Percentiles rank a stretch among this genome's conserved stretches.
Conservation (phyloP, 441 rosid genomes). For the Jatropha multifida region DNA sequence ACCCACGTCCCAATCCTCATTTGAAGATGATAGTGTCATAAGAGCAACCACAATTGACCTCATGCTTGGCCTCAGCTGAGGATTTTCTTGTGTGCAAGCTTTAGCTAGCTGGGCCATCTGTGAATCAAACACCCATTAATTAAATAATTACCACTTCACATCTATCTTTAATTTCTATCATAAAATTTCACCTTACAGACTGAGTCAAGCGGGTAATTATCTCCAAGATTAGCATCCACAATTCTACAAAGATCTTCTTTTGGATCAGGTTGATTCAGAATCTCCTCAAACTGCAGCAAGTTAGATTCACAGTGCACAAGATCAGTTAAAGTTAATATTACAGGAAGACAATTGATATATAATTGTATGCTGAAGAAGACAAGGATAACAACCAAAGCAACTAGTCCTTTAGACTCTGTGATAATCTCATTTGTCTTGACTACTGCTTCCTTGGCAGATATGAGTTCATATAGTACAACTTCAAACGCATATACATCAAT, state of each 20-base stretch:
- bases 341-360: background rate
- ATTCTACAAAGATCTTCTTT: conserved; percentile 55
- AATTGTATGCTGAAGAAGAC: background rate
- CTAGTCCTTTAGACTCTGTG: conserved; percentile 69
- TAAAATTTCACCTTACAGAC: conserved; percentile 52
- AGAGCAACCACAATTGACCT: conserved; percentile 75
- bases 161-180: background rate
- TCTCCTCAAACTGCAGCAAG: conserved; percentile 67
- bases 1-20: conserved; percentile 73
- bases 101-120: conserved; percentile 82
- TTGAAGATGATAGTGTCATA: conserved; percentile 65
- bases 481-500: conserved; percentile 93
- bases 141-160: background rate
- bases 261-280: conserved; percentile 52
- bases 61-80: conserved; percentile 75
- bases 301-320: background rate
- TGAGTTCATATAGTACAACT: conserved; percentile 88
- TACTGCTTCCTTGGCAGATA: conserved; percentile 78
- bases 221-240: conserved; percentile 75
- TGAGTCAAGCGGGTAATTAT: conserved; percentile 64
- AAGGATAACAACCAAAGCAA: conserved; percentile 45
- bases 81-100: conserved; percentile 39
- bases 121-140: background rate
- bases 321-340: no score
- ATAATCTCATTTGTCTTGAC: conserved; percentile 47